Evolutionary conservation across 1,284 basidiomycete species (phyloP), one percentile per base, ranked within the genome.

Genomic region (Microbotryum intermedium): DNA sequence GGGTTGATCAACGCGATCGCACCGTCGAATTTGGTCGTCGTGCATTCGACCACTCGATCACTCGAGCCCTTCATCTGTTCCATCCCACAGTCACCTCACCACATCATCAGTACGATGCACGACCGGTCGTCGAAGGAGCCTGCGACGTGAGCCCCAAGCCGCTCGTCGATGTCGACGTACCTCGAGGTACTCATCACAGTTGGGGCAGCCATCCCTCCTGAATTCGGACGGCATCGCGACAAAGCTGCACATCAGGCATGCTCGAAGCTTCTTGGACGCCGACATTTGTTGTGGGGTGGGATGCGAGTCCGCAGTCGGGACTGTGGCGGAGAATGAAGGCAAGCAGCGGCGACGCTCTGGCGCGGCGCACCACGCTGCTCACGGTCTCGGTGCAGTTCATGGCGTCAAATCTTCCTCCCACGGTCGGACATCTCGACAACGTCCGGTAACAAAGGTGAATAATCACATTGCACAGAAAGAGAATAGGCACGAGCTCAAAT

Each of bases 181-280:
- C 79, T 93, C 87, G 74, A 97, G 83, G 68, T 94, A 81, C 70
- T 94, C 88, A 71, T 98, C 94, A 75, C 94, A 98, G 73, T 98
- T 98, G 44, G 94, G 94, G 73, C 94, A 98, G 4, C 94, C 94
- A 49, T 80, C 78, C 66, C 83, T 83, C 56, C 86, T 79, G 73
- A 97, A 98, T 69, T 97, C 94, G 58, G 80, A 79, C 0, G 89
- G 46, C 95, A 83, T 66, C 93, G 84, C 11, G 90, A 95, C 57
- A 52, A 66, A 65, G 5, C 59, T 61, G 59, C 66, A 68, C 64
- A 68, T 57, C 25, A 68, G 55, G 50, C 66, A 68, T 1, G 66
- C 66, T 10, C 66, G 29, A 1, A 68, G 58, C 50, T 68, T 68
- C 56, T 68, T 68, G n/a, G 51, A 29, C 34, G 42, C 26, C 13